Base-by-base conservation (phyloP, 2,329 filamentous ascomycete species). In the Penicillium thymicola region DNA sequence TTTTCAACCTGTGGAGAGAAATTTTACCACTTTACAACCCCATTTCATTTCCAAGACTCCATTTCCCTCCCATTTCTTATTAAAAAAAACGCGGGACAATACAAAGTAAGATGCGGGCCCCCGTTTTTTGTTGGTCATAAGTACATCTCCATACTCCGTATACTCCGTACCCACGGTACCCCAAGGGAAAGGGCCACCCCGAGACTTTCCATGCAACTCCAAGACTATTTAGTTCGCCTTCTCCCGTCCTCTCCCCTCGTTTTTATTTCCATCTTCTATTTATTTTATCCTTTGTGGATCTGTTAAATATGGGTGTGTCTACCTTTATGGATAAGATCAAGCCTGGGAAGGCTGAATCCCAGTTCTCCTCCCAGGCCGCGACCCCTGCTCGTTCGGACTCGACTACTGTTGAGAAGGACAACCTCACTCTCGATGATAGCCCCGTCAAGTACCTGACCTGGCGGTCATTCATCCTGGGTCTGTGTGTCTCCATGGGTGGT, bases 401-500 rank as follows among this genome's bases (percentile, higher is more conserved):
- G 4, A 62, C 54, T 21, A 23, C 41, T 1, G 56, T 63, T 3
- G 72, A 75, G 64, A 74, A 75, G 60, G 65, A 72, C 59, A 58
- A 61, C 36, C 63, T 54, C 40, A 64, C 65, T 9, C 60, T 74
- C 42, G 74, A 78, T 60, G 74, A 78, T 41, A 74, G 74, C 45
- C 76, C 76, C 14, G 70, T 78, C 59, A 70, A 71, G 36, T 74
- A 76, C 46, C 55, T 79, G 51, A 79, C 77, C 55, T 71, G 71
- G 67, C 71, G 74, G 6, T 75, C 76, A 0, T 71, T 77, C 57
- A 68, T 76, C 56, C 72, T 79, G 59, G 76, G 76, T 47, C 48
- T 79, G 38, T 69, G 78, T 54, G 76, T 78, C 41, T 78, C 76
- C 6, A 79, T 79, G 74, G 77, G 77, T 61, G 77, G 77, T 59